These are phyloP conservation scores for Themeda triandra DNA, from an alignment of 176 grass and related monocot genomes.

Conservation along the genomic window DNA sequence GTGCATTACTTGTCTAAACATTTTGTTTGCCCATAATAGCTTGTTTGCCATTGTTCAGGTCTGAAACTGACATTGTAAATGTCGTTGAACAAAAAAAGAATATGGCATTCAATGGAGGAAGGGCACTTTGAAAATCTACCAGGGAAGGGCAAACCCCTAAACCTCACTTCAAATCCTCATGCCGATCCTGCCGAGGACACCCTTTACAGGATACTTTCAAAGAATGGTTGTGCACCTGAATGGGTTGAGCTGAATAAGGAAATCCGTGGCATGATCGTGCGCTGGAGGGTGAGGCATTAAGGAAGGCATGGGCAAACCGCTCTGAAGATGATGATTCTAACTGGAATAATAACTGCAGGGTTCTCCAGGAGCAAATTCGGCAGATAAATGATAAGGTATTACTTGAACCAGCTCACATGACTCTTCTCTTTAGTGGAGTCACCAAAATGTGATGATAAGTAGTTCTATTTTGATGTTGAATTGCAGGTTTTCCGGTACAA, in stretches of 20 bases:
- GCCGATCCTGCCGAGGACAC: constrained; percentile 89
- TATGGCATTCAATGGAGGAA: constrained; percentile 96
- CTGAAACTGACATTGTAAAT: constrained; percentile 81
- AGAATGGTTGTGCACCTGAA: constrained; percentile 71
- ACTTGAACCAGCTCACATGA: background rate
- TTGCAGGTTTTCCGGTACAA: constrained; percentile 86
- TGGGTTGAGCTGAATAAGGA: constrained; percentile 94
- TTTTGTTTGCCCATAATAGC: background rate
- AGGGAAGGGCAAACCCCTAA: constrained; percentile 81
- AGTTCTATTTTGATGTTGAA: constrained; percentile 3
- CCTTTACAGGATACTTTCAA: constrained; percentile 73
- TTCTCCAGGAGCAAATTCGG: constrained; percentile 60
- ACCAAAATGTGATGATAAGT: background rate
- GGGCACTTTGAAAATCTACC: constrained; percentile 89
- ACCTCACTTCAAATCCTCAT: constrained; percentile 65
- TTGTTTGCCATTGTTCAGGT: constrained; percentile 39
- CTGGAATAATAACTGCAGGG: constrained; percentile 45
- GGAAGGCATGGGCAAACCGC: constrained; percentile 49
- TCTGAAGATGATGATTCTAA: constrained; percentile 25
- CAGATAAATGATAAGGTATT: constrained; percentile 81
- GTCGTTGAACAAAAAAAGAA: constrained; percentile 93
- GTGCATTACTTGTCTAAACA: background rate
- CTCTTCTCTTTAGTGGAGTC: background rate
- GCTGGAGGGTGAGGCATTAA: constrained; percentile 60
- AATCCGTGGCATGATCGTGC: constrained; percentile 47